Evolutionary conservation across 176 grass and related monocot genomes (phyloP), one percentile per base, ranked within the genome.

Genomic region (Panicum miliaceum): DNA sequence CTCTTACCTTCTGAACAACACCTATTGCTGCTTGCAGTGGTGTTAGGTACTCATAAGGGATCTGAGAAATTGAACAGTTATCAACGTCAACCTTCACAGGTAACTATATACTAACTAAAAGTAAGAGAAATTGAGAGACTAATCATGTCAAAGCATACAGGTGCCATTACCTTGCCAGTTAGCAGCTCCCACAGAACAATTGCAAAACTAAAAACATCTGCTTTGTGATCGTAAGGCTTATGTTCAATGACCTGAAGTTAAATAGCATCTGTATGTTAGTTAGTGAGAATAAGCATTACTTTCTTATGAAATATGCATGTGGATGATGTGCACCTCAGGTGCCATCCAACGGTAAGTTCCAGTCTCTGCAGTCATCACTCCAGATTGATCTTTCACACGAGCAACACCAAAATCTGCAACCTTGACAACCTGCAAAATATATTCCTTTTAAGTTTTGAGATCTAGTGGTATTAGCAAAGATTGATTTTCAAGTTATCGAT

Each of bases 341-440:
- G 95, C 95, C 95, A 97, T 97, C 92, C 92, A 97, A 75, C 95
- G 92, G 64, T 97, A 97, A 46, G 95, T 97, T 79, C 95, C 95
- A 18, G 95, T 97, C 88, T 97, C 95, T 50, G 92, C 92, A 81
- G 95, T 97, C 95, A 97, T 97, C 67, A 94, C 84, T 84, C 92
- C 95, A 16, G 92, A 91, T 61, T 93, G 80, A 77, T 87, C 83
- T 93, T 94, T 89, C 65, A 97, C 92, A 72, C 95, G 92, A 36
- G 95, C 90, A 76, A 97, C 95, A 86, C 95, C 95, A 63, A 97
- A 97, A 91, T 97, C 95, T 61, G 90, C 89, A 78, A 97, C 90
- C 84, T 97, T 97, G 42, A 97, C 90, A 77, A 94, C 87, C 94
- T 97, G 73, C 25, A 75, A 29, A 76, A 4, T 41, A 43, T 26